Conservation (phyloP, 2,329 filamentous ascomycete species). For the Microdochium nivale region DNA sequence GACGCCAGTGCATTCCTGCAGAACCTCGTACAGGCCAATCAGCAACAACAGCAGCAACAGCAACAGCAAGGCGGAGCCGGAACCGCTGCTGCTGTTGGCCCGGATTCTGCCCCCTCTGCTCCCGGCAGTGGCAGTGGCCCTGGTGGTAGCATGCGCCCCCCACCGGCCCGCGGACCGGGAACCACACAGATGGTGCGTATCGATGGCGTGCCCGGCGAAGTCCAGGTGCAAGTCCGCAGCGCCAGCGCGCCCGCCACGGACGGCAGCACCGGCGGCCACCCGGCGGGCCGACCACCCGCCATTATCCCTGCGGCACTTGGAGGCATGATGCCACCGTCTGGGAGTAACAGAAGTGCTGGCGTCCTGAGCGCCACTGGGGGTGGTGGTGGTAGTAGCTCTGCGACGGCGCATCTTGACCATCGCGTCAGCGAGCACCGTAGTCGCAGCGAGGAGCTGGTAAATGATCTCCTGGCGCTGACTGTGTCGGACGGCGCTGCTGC, state of each 20-base stretch:
- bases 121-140: too few relatives aligned
- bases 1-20: slow-evolving; percentile 65
- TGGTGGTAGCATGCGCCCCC: neutral
- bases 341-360: neutral
- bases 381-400: neutral
- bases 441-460: slow-evolving; percentile 21
- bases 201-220: slow-evolving; percentile 47
- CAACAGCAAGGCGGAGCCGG: slow-evolving; percentile 22
- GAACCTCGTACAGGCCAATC: slow-evolving; percentile 40
- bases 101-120: neutral
- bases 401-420: neutral
- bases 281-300: neutral
- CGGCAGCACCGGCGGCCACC: neutral
- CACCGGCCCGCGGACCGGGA: slow-evolving; percentile 14
- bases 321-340: neutral
- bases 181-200: slow-evolving; percentile 37
- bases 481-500: slow-evolving; percentile 7
- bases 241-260: slow-evolving; percentile 14
- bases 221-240: slow-evolving; percentile 43
- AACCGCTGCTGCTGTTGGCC: slow-evolving; percentile 6
- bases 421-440: slow-evolving; percentile 4
- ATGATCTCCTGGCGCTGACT: slow-evolving; percentile 19
- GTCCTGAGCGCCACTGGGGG: neutral
- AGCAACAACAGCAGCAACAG: slow-evolving; percentile 12
- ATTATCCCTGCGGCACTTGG: neutral